Evolutionary conservation across 1,284 basidiomycete genomes (phyloP).

Genomic region (Coniophora puteana): DNA sequence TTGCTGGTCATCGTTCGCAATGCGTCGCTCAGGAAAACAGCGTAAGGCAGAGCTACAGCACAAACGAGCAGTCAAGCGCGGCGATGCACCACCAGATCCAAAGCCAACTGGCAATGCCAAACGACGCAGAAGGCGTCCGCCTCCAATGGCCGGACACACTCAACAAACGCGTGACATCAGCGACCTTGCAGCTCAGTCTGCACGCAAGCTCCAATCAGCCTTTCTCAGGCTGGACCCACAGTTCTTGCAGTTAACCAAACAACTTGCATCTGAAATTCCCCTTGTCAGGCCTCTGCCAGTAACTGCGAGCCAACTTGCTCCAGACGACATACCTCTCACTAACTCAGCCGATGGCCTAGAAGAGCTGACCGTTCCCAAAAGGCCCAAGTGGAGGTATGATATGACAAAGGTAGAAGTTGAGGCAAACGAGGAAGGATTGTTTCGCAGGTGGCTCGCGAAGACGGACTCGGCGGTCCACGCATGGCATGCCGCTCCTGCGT

Average conservation of each 20-base stretch:
- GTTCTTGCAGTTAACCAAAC: constrained; percentile 63
- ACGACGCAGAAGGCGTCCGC: constrained; percentile 9
- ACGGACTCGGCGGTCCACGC: constrained; percentile 53
- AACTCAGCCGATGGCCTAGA: constrained; percentile 29
- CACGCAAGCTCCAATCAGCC: constrained; percentile 62
- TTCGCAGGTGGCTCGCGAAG: constrained; percentile 69
- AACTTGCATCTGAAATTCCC: constrained; percentile 49
- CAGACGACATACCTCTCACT: background rate
- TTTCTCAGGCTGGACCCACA: constrained; percentile 62
- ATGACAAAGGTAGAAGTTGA: constrained; percentile 88
- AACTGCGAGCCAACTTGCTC: constrained; percentile 34
- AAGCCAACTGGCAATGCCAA: constrained; percentile 21
- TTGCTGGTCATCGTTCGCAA: constrained; percentile 21
- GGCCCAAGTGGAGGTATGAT: constrained; percentile 83
- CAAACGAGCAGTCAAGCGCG: constrained; percentile 81
- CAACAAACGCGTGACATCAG: constrained; percentile 6
- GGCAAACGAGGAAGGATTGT: constrained; percentile 76
- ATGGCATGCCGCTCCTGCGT: constrained; percentile 38
- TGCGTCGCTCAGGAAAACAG: constrained; percentile 65
- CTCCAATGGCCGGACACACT: constrained; percentile 8
- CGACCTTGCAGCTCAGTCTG: constrained; percentile 8
- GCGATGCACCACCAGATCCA: constrained; percentile 50
- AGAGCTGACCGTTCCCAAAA: constrained; percentile 49
- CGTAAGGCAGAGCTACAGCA: constrained; percentile 68
- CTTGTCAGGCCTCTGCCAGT: constrained; percentile 59